Evolutionary conservation across 495 filamentous ascomycete genomes (phyloP), one percentile per base, ranked within the genome.

Genomic region (Penicillium arizonense): DNA sequence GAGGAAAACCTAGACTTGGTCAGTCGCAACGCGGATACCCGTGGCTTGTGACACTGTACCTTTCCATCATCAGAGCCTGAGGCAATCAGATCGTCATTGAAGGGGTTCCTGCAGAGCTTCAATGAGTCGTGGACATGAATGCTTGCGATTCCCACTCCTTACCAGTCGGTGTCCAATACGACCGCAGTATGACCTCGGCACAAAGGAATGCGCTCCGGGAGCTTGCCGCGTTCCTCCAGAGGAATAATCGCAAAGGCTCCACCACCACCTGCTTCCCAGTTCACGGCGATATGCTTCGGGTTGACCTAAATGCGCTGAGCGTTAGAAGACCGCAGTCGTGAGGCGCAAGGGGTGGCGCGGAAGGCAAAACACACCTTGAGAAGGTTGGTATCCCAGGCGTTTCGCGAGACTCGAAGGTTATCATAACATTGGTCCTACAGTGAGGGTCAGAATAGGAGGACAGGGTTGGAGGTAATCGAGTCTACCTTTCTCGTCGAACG

Each of bases 311-410:
- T 21, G 24, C 23, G 20, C 23, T 20, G 59, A 76, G 44, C 20
- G 20, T 20, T 16, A 59, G 77, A 45, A 76, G 68, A 55, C 41
- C 21, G 35, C 20, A 23, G 21, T 44, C 37, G 62, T 47, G 50
- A 45, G 46, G 40, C 53, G 59, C 67, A 52, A 73, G 64, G 68
- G 68, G 54, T 60, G 63, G 52, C 45, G 56, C 56, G 35, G 40
- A 38, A 38, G 8, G 44, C 33, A 14, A 48, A 23, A 56, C 80
- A 56, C 58, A 94, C 92, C 82, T 97, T 97, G 72, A 97, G 80
- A 47, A 98, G 80, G 74, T 98, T 98, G 69, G 90, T 96, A 73
- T 98, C 94, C 93, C 94, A 98, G 47, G 95, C 93, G 84, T 98
- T 98, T 71, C 84, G 86, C 54, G 93, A 96, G 70, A 98, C 87